Evolutionary conservation across 2,329 filamentous ascomycete genomes (phyloP), one percentile per base, ranked within the genome.

Genomic region (Xylariaceae sp.): DNA sequence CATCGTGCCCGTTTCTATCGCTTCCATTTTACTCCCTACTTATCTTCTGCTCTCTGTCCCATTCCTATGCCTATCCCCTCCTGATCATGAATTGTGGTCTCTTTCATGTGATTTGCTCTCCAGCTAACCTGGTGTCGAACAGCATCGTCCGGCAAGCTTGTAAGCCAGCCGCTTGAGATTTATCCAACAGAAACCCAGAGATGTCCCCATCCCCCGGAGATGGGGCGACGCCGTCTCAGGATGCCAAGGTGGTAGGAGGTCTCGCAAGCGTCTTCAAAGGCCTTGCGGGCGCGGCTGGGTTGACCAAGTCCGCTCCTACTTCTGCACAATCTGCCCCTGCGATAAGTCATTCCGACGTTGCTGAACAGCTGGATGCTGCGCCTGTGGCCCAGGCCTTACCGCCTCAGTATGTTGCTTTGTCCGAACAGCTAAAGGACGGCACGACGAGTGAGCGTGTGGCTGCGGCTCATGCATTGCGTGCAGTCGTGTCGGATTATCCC

Each of bases 191-290:
- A 76, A 77, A 63, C 58, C 65, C 75, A 68, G 78, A 64, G 77
- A 87, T 87, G 84, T 80, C 84, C 75, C 81, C 82, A 61, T 78
- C 79, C 68, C 75, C 80, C 66, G 82, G 82, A 76, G 83, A 86
- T 77, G 80, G 79, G 68, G 71, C 75, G 65, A 76, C 78, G 61
- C 78, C 79, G 63, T 78, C 80, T 67, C 68, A 70, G 54, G 84
- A 87, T 71, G 75, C 80, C 59, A 82, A 78, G 74, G 78, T 74
- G 68, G 72, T 77, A 47, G 77, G 83, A 62, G 83, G 82, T 66
- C 77, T 88, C 67, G 83, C 82, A 67, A 82, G 82, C 66, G 84
- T 88, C 62, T 84, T 88, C 70, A 85, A 85, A 68, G 84, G 81
- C 66, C 75, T 88, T 66, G 81, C 84, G 53, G 79, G 78, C 67